Evolutionary conservation across 1,284 basidiomycete genomes (phyloP), one percentile per base, ranked within the genome.

Genomic region (Tylopilus sp.): DNA sequence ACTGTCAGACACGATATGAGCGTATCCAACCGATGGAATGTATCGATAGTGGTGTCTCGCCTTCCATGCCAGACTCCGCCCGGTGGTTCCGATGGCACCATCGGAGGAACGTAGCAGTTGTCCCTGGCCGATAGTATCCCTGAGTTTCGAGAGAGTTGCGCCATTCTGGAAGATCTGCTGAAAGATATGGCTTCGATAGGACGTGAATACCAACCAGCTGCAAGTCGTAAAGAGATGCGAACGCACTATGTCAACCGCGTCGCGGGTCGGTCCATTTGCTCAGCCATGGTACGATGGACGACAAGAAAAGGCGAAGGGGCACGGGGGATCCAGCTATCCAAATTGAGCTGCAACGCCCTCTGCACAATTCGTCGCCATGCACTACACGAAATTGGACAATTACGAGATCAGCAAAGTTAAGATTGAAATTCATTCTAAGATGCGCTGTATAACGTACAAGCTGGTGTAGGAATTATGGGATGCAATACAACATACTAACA

Each of bases 51-150:
- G 49, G 58, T 61, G 45, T 50, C 65, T 59, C 61, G 86, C 88
- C 84, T 90, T 92, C 88, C 89, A 92, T 46, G 81, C 84, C 53
- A 92, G 70, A 67, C 88, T 90, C 61, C 88, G 76, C 19, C 88
- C 88, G 52, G 78, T 70, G 14, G 86, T 72, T 37, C 78, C 80
- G 32, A 77, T 68, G 10, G 63, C 65, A 46, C 72, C 73, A 36
- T 74, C 69, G 3, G 66, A 60, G 20, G 71, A 61, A 46, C 72
- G 67, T 57, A 86, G 79, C 22, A 91, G 67, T 19, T 81, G 78
- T 57, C 85, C 84, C 48, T 80, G 76, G 19, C 86, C 72, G 11
- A 83, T 80, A 20, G 78, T 76, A 67, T 90, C 85, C 64, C 80
- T 82, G 54, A 89, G 71, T 67, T 83, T 88, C 36, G 82, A 78